Evolutionary conservation across 139 green algal species (phyloP).

Genomic region (Limnomonas spitsbergensis): DNA sequence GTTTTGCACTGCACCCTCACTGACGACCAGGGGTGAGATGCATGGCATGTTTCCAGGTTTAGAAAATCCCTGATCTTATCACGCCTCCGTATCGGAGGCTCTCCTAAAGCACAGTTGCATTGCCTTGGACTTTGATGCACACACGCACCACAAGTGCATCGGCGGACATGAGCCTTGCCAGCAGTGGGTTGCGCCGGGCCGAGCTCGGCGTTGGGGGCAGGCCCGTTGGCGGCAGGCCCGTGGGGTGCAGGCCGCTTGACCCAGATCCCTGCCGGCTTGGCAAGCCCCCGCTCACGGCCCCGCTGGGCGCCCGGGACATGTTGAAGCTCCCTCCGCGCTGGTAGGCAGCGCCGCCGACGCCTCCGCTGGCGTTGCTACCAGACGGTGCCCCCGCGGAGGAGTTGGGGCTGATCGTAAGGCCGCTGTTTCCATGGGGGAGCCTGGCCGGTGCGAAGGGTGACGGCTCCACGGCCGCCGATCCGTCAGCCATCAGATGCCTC

Average conservation of each 20-base stretch:
- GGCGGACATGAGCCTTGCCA: not conserved
- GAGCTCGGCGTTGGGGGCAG: not conserved
- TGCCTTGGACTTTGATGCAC: no score
- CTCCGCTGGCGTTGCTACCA: not conserved
- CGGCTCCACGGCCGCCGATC: not conserved
- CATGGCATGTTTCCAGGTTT: no score
- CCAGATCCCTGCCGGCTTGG: not conserved
- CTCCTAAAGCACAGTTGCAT: no score
- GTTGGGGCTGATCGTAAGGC: no score
- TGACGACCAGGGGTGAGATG: no score
- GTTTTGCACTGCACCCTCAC: no score
- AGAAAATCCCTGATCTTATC: no score
- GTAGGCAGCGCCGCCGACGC: not conserved
- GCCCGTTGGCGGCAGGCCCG: not conserved
- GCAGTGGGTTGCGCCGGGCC: conserved; percentile 1
- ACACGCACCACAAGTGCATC: no score
- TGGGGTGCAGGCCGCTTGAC: not conserved
- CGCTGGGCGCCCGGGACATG: not conserved
- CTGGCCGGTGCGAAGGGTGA: not conserved
- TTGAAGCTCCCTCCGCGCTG: not conserved
- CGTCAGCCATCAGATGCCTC: not conserved
- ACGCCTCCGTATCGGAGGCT: no score
- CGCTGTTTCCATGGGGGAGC: not conserved
- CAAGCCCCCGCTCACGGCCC: not conserved
- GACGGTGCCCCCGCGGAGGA: no score